Evolutionary conservation across 805 yeast species (phyloP), one percentile per base, ranked within the genome.

Genomic region (Ogataea haglerorum): DNA sequence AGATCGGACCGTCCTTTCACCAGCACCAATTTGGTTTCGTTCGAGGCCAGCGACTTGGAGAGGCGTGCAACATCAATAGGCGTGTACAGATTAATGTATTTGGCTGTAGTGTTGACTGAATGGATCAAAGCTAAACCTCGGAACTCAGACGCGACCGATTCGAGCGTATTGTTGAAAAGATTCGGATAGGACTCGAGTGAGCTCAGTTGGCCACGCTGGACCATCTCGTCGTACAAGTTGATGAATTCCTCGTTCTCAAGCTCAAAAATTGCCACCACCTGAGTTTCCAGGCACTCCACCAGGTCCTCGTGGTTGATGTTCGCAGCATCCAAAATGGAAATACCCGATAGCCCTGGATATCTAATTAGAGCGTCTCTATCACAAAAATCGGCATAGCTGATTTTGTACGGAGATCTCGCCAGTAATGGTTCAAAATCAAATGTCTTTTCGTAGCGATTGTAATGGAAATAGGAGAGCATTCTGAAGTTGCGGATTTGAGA

Each of bases 1-100:
- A 82, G 61, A 35, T 80, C 86, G 0, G 85, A 76, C 31, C 77
- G 73, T 1, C 87, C 89, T 46, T 83, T 72, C 1, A 76, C 68
- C 2, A 85, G 40, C 0, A 84, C 46, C 39, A 63, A 10, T 47
- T 65, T 45, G 46, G 54, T 51, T 1, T 52, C 58, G 4, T 55
- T 55, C 12, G 63, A 51, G 0, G 31, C 24, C 16, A 55, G 41
- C 7, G 32, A 29, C 6, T 48, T 14, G 1, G 55, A 25, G 2
- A 65, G 10, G 1, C 34, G 14, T 0, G 39, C 13, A 1, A 36
- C 28, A 8, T 53, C 47, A 1, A 50, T 35, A 0, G 87, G 88
- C 0, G 83, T 63, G 50, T 84, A 80, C 1, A 87, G 36, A 42
- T 83, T 79, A 31, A 85, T 51, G 12, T 63, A 47, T 8, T 64